Evolutionary conservation across 2,329 filamentous ascomycete species (phyloP).

Genomic region (Venturiaceae sp.): DNA sequence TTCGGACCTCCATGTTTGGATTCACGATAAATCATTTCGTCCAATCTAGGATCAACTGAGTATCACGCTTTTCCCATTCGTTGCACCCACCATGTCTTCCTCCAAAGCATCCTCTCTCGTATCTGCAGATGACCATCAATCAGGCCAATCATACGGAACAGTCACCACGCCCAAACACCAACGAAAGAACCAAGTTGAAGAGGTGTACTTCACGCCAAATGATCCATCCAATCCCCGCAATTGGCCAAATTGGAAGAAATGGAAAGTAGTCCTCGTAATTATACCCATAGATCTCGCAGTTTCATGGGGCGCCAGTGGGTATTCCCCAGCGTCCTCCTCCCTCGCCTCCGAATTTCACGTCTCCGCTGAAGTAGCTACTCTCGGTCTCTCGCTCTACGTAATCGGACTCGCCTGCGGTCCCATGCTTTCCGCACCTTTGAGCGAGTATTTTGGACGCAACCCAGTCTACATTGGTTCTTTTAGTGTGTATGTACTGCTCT

Average conservation of each 20-base stretch:
- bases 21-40: too few species aligned
- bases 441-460: conserved; percentile 59
- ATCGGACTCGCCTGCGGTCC: conserved; percentile 31
- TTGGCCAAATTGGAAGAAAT: conserved; percentile 53
- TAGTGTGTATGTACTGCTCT: conserved; percentile 28
- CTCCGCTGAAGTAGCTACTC: conserved; percentile 27
- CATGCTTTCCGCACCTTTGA: conserved; percentile 58
- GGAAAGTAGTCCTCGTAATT: conserved; percentile 38
- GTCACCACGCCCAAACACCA: conserved; percentile 11
- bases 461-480: conserved; percentile 61
- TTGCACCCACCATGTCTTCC: neutral
- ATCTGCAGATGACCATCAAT: neutral
- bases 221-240: conserved; percentile 58
- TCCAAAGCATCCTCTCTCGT: neutral
- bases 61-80: too few species aligned
- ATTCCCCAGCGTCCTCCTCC: neutral
- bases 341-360: conserved; percentile 28
- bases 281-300: conserved; percentile 12
- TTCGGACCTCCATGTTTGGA: too few species aligned
- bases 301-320: conserved; percentile 5
- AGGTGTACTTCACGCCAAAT: conserved; percentile 59
- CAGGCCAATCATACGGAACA: neutral
- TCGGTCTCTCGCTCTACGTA: conserved; percentile 32
- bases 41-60: too few species aligned
- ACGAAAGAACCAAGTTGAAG: conserved; percentile 46